These are phyloP conservation scores for Agapanthus africanus DNA, from an alignment of 106 monocot species.

Conservation along the genomic window DNA sequence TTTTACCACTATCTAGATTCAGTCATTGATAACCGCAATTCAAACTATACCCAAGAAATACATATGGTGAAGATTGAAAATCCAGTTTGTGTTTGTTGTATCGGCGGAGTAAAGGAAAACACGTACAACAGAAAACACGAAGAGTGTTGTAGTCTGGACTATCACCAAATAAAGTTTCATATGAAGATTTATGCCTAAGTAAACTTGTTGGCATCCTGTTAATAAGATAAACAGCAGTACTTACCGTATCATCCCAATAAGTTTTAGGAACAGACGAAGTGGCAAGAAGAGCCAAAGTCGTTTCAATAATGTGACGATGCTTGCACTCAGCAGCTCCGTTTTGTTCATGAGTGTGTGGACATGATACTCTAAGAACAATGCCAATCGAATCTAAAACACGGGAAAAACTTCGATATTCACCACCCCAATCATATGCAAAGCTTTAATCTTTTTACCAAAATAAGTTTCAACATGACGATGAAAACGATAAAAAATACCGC, in stretches of 20 bases:
- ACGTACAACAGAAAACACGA: neutral
- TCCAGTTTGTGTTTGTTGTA: neutral
- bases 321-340: too few species aligned
- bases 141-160: neutral
- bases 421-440: neutral
- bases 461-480: neutral
- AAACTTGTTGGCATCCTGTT: neutral
- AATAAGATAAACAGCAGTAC: too few species aligned
- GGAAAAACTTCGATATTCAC: neutral
- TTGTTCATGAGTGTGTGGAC: too few species aligned
- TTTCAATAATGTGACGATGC: too few species aligned
- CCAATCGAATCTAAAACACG: too few species aligned
- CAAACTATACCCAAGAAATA: neutral
- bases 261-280: too few species aligned
- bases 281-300: too few species aligned
- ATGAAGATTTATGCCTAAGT: neutral
- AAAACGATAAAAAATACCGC: neutral
- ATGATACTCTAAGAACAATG: too few species aligned
- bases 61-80: neutral
- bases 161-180: neutral
- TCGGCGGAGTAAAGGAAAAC: neutral
- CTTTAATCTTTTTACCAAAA: neutral
- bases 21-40: neutral
- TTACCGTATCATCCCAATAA: too few species aligned
- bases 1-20: neutral